phyloP scores from a whole-genome alignment of 2,329 filamentous ascomycete species.

The Sporothrix humicola region DNA sequence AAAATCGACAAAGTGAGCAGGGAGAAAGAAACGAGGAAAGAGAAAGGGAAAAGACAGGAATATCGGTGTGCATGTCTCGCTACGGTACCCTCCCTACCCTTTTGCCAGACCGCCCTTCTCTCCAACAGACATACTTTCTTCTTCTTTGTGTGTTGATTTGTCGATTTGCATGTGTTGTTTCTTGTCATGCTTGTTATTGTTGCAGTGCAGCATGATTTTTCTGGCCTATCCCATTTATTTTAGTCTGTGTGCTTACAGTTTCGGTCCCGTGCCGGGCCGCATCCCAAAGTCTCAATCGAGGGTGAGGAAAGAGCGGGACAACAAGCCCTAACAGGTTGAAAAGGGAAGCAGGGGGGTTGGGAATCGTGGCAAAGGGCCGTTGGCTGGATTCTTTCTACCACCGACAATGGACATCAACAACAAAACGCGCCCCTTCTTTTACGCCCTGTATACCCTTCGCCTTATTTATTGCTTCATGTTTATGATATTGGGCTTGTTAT shows the following conservation, averaged over 20 bases:
- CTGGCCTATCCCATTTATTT: background rate
- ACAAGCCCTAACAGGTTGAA: background rate
- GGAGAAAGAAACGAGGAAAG: background rate
- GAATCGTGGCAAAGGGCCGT: background rate
- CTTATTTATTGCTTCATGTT: background rate
- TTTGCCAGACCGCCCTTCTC: background rate
- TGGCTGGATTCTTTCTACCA: background rate
- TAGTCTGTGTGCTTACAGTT: slow-evolving; percentile 16
- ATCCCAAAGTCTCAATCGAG: slow-evolving; percentile 19
- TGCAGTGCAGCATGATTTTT: background rate
- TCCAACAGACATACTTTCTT: background rate
- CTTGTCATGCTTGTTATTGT: background rate
- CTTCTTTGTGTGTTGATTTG: too few species aligned
- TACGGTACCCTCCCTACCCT: background rate
- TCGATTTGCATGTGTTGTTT: too few species aligned
- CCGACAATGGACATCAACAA: too few species aligned
- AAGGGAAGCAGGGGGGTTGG: background rate
- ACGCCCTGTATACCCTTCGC: background rate
- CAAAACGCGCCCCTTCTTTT: too few species aligned
- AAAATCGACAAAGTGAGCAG: background rate
- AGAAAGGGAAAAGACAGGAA: background rate
- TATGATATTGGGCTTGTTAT: background rate
- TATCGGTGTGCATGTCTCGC: slow-evolving; percentile 10
- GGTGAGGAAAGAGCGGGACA: background rate
- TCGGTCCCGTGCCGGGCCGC: slow-evolving; percentile 29